phyloP scores from a whole-genome alignment of 495 filamentous ascomycete genomes.

The Lasiosphaeria hispida region DNA sequence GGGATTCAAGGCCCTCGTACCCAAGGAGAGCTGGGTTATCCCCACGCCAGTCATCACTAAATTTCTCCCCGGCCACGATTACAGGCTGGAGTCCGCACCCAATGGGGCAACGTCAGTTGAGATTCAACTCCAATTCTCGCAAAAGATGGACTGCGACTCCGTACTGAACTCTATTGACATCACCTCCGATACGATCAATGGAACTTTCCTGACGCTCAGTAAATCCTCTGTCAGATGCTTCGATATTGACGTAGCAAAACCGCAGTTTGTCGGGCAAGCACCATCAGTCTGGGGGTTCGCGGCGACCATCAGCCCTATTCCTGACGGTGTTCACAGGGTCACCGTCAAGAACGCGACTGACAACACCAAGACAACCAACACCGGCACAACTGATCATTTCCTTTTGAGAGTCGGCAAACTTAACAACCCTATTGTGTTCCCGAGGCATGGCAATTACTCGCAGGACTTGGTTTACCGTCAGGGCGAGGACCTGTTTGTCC shows the following conservation, averaged over 20 bases:
- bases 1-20: constrained; percentile 63
- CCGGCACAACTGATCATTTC: constrained; percentile 49
- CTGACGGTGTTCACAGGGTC: constrained; percentile 60
- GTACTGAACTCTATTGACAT: constrained; percentile 32
- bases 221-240: constrained; percentile 19
- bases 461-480: constrained; percentile 42
- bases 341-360: constrained; percentile 58
- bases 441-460: constrained; percentile 58
- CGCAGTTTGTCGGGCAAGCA: constrained; percentile 39
- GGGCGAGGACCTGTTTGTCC: constrained; percentile 43
- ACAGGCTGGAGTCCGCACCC: constrained; percentile 45
- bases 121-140: constrained; percentile 61
- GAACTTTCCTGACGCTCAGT: constrained; percentile 9
- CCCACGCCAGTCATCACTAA: constrained; percentile 62
- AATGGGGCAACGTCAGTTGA: constrained; percentile 30
- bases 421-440: constrained; percentile 59
- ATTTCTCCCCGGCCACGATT: constrained; percentile 63
- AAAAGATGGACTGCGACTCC: constrained; percentile 60
- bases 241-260: constrained; percentile 38
- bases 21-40: constrained; percentile 51
- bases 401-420: constrained; percentile 47
- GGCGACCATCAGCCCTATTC: constrained; percentile 43
- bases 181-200: constrained; percentile 52
- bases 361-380: constrained; percentile 36
- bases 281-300: constrained; percentile 53